Evolutionary conservation across 495 filamentous ascomycete genomes (phyloP).

Genomic region (Stereocaulon alpinum): DNA sequence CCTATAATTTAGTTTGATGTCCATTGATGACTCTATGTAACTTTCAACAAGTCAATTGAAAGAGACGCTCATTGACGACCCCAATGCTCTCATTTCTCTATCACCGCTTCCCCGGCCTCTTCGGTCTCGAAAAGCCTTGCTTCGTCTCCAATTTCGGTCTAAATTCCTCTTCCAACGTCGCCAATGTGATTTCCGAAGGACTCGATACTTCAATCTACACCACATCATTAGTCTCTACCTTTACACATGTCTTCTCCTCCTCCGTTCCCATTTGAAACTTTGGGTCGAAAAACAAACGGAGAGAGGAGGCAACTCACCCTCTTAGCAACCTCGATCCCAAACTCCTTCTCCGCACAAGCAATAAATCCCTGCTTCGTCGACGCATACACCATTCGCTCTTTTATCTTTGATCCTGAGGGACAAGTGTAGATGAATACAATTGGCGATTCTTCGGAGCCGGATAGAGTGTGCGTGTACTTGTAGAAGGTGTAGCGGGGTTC

Average conservation of each 20-base stretch:
- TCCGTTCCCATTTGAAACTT: no score
- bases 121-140: constrained; percentile 76
- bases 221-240: neutral
- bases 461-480: constrained; percentile 47
- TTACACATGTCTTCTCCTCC: no score
- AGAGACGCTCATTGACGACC: no score
- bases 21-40: no score
- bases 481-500: constrained; percentile 91
- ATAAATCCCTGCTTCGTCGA: constrained; percentile 67
- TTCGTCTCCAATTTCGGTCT: constrained; percentile 59
- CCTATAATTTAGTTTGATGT: no score
- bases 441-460: constrained; percentile 46
- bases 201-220: constrained; percentile 52
- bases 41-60: no score
- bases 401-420: constrained; percentile 68
- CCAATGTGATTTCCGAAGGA: constrained; percentile 70
- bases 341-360: constrained; percentile 53
- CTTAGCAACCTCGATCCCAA: constrained; percentile 64
- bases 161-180: constrained; percentile 63
- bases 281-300: no score
- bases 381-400: constrained; percentile 91
- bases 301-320: constrained; percentile 38
- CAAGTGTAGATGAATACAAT: constrained; percentile 95
- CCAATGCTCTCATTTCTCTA: neutral
- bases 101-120: constrained; percentile 56